Evolutionary conservation across 1,284 basidiomycete species (phyloP), one percentile per base, ranked within the genome.

Genomic region (Porodaedalea pini): DNA sequence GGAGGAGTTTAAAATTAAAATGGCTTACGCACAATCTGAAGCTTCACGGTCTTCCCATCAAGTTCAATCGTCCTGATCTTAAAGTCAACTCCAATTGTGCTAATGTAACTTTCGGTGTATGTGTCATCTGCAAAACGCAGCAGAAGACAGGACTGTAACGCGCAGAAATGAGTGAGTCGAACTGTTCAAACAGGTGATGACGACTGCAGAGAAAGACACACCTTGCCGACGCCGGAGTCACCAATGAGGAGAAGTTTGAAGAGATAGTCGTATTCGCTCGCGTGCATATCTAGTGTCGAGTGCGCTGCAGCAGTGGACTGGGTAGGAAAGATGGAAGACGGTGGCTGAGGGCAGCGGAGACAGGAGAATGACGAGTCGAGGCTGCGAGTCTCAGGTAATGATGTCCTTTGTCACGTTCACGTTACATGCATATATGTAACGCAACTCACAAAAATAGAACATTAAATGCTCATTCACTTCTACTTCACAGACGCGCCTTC

Each of bases 21-120:
- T 15, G 19, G 32, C 45, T 63, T 49, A 85, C 94, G 77, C 71
- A 98, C 95, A 75, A 99, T 99, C 77, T 99, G 97, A 61, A 99
- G 85, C 75, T 99, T 99, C 69, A 99, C 94, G 1, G 94, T 98
- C 91, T 98, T 99, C 65, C 96, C 96, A 73, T 99, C 97, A 56
- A 99, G 83, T 75, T 99, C 97, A 73, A 99, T 98, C 49, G 97
- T 99, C 67, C 97, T 84, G 78, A 99, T 99, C 89, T 99, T 99
- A 81, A 99, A 99, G 80, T 99, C 97, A 60, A 99, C 94, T 64
- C 96, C 96, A 74, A 99, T 99, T 29, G 96, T 99, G 64, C 90
- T 94, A 74, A 99, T 98, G 77, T 98, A 99, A 69, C 91, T 94
- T 75, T 98, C 95, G 56, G 97, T 99, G 81, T 98, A 99, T 59